Base-by-base conservation (phyloP, 208 protist species). In the Endotrypanum monterogeii region DNA sequence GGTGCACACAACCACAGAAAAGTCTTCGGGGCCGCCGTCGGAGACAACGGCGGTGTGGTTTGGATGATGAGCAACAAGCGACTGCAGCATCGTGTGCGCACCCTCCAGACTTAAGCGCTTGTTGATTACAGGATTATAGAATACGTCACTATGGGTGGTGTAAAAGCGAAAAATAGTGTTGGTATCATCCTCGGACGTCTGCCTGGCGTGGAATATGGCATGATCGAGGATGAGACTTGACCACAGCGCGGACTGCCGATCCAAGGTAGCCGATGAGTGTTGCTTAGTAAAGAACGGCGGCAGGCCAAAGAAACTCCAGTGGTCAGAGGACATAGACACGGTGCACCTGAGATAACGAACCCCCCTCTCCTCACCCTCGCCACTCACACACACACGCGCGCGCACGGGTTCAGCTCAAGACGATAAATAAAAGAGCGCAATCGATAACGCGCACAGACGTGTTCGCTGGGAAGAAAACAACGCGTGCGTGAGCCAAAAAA, bases 251-350 rank as follows among this genome's bases (percentile, higher is more conserved):
- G 60, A 70, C 82, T 97, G 90, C 32, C 89, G 72, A 56, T 85
- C 80, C 14, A 86, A 80, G 28, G 92, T 87, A 20, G 78, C 79
- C 4, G 90, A 72, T 9, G 86, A 74, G 37, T 89, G 88, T 76
- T 97, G 92, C 77, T 84, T 52, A 23, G 92, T 95, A 63, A 97
- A 97, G 66, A 97, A 97, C 14, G 92, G 92, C 12, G 92, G 92
- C 8, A 97, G 83, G 68, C 86, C 69, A 68, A 88, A 97, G 67
- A 95, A 94, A 23, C 61, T 80, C 90, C 92, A 97, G 73, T 93
- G 88, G 67, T 88, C 85, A 3, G 84, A 82, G 5, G 82, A 57
- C 70, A 82, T 74, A 2, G 18, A 20, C 8, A 30, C 25, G 30
- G 46, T 54, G 28, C 8, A 46, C 25, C 44, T 39, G n/a, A 16